Evolutionary conservation across 805 yeast genomes (phyloP).

Genomic region (Ogataea pini): DNA sequence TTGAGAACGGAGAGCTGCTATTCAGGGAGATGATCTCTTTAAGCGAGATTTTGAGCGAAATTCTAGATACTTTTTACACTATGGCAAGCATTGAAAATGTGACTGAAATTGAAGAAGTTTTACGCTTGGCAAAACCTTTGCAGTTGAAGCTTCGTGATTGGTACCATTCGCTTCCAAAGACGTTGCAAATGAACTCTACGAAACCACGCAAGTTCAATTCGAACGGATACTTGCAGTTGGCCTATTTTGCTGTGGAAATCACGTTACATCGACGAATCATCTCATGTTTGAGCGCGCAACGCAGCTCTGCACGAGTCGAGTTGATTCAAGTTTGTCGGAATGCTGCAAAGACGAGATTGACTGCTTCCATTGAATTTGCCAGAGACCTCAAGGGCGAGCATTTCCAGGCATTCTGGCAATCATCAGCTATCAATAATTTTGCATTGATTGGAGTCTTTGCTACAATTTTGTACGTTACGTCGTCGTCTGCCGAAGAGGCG

Average conservation of each 20-base stretch:
- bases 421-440: slow-evolving; percentile 74
- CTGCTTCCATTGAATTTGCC: slow-evolving; percentile 81
- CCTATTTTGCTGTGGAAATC: slow-evolving; percentile 88
- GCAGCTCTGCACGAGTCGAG: slow-evolving; percentile 46
- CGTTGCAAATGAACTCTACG: slow-evolving; percentile 60
- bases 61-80: slow-evolving; percentile 70
- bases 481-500: slow-evolving; percentile 62
- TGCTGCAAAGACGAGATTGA: slow-evolving; percentile 80
- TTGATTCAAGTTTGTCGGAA: slow-evolving; percentile 69
- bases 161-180: slow-evolving; percentile 72
- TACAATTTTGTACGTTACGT: slow-evolving; percentile 70
- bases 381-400: slow-evolving; percentile 77
- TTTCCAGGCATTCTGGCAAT: slow-evolving; percentile 87
- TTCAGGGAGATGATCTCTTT: slow-evolving; percentile 69
- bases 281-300: slow-evolving; percentile 45
- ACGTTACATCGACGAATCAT: slow-evolving; percentile 80
- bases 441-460: slow-evolving; percentile 88
- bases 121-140: slow-evolving; percentile 77
- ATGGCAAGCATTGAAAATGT: slow-evolving; percentile 60
- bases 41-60: slow-evolving; percentile 68
- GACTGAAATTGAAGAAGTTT: slow-evolving; percentile 62
- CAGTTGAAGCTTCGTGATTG: slow-evolving; percentile 71
- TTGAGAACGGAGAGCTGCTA: slow-evolving; percentile 66
- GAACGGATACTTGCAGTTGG: slow-evolving; percentile 76
- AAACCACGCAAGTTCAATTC: slow-evolving; percentile 66